A percentile compares a stretch with the other conserved stretches of the same genome.
These are phyloP conservation scores for Aspergillus hiratsukae DNA, from an alignment of 2,329 filamentous ascomycete species.

Conservation along the genomic window DNA sequence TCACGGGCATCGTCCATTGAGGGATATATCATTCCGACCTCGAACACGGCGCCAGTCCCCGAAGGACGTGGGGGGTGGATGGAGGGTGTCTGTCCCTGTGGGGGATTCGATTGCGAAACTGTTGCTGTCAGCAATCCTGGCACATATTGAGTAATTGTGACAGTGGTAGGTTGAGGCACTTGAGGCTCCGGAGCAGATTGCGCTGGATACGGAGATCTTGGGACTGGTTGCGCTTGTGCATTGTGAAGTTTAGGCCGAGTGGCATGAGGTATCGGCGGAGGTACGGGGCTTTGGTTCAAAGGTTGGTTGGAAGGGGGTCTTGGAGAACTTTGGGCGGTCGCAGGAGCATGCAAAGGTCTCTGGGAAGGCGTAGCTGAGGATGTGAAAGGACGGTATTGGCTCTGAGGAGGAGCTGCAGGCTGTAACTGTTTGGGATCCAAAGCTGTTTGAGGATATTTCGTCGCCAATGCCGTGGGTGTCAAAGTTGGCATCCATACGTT, in stretches of 20 bases:
- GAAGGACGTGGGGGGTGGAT: not conserved
- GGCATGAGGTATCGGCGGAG: not conserved
- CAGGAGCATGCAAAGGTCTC: not conserved
- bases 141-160: not conserved
- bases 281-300: constrained; percentile 34
- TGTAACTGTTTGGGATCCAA: not conserved
- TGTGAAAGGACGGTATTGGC: not conserved
- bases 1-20: not conserved
- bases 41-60: not conserved
- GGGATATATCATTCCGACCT: not conserved
- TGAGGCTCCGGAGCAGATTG: not conserved
- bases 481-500: not conserved
- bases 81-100: not conserved
- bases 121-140: not conserved
- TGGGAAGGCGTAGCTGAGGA: not conserved
- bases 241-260: not conserved
- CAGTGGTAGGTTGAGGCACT: not conserved
- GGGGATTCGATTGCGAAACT: not conserved
- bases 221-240: not conserved
- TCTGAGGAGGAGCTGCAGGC: not conserved
- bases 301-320: not conserved
- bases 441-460: not conserved
- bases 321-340: not conserved
- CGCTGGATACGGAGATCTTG: not conserved
- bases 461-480: not conserved